Conservation (phyloP, 2,329 filamentous ascomycete species). For the Claviceps spartinae region DNA sequence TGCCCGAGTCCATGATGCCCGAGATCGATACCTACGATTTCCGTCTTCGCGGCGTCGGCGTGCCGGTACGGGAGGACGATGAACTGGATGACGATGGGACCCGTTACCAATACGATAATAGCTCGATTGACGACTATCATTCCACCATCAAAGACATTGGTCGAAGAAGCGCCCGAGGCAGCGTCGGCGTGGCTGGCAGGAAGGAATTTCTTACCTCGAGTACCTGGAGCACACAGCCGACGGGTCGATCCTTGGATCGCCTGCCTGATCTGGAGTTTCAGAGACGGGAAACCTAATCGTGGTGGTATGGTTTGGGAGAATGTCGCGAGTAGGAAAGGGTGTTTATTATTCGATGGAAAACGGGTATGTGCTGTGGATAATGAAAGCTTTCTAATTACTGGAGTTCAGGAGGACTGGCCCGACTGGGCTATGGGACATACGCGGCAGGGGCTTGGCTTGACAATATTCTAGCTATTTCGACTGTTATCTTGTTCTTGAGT, state of each 20-base stretch:
- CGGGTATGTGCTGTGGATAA: too few relatives aligned
- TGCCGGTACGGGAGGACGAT: conserved; percentile 4
- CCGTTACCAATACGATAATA: conserved; percentile 4
- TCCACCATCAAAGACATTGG: not conserved
- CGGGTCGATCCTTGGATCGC: conserved; percentile 14
- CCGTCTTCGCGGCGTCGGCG: conserved; percentile 18
- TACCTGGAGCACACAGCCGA: conserved; percentile 10
- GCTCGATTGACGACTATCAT: conserved; percentile 11
- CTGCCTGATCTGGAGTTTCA: conserved; percentile 20
- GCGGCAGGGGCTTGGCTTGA: too few relatives aligned
- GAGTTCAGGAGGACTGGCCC: too few relatives aligned
- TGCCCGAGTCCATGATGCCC: conserved; percentile 10
- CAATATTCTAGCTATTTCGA: too few relatives aligned
- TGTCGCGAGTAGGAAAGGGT: not conserved
- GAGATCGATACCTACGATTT: conserved; percentile 21
- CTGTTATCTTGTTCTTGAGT: not conserved
- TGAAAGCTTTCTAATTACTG: too few relatives aligned
- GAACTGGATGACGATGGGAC: not conserved
- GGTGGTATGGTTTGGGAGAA: conserved; percentile 8
- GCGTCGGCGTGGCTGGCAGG: conserved; percentile 24
- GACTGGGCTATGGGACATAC: too few relatives aligned
- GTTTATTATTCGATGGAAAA: too few relatives aligned
- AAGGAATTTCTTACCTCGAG: conserved; percentile 12
- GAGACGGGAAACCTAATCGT: conserved; percentile 9
- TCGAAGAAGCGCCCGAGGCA: conserved; percentile 12